Conservation (phyloP, 1,284 basidiomycete species). For the Wolfiporia cocos region DNA sequence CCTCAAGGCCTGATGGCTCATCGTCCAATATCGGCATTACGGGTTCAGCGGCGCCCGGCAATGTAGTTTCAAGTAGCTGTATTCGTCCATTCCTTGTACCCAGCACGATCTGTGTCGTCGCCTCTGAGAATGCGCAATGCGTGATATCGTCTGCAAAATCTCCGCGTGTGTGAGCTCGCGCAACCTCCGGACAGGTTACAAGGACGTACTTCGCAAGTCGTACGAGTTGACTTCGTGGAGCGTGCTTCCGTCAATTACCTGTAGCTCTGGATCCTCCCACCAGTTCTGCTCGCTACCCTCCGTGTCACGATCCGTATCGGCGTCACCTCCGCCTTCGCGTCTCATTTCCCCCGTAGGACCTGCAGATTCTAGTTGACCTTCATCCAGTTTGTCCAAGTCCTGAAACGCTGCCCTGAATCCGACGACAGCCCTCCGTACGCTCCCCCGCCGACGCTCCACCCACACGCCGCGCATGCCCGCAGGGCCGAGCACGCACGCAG, state of each 20-base stretch:
- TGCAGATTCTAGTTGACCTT: not conserved
- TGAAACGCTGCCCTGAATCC: conserved; percentile 23
- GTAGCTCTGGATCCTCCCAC: conserved; percentile 3
- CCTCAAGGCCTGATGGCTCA: too few relatives aligned
- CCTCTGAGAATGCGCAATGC: conserved; percentile 41
- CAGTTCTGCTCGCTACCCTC: conserved; percentile 1
- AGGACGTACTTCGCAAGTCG: conserved; percentile 41
- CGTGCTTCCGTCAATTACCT: conserved; percentile 25
- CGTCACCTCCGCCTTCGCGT: not conserved
- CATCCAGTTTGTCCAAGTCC: not conserved
- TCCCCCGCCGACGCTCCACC: conserved; percentile 39
- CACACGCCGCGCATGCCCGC: conserved; percentile 43
- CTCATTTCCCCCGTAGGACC: not conserved
- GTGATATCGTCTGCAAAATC: conserved; percentile 36
- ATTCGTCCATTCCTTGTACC: conserved; percentile 38
- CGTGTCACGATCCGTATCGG: not conserved
- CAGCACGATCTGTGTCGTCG: conserved; percentile 36
- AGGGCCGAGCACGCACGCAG: conserved; percentile 37
- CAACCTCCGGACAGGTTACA: too few relatives aligned
- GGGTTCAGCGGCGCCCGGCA: too few relatives aligned
- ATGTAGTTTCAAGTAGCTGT: conserved; percentile 5
- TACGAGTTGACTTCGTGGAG: conserved; percentile 38
- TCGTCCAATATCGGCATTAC: too few relatives aligned
- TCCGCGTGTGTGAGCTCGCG: too few relatives aligned
- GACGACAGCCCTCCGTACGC: conserved; percentile 31